These are phyloP conservation scores for Blastobotrys chiropterorum DNA, from an alignment of 805 yeast species.

Conservation along the genomic window DNA sequence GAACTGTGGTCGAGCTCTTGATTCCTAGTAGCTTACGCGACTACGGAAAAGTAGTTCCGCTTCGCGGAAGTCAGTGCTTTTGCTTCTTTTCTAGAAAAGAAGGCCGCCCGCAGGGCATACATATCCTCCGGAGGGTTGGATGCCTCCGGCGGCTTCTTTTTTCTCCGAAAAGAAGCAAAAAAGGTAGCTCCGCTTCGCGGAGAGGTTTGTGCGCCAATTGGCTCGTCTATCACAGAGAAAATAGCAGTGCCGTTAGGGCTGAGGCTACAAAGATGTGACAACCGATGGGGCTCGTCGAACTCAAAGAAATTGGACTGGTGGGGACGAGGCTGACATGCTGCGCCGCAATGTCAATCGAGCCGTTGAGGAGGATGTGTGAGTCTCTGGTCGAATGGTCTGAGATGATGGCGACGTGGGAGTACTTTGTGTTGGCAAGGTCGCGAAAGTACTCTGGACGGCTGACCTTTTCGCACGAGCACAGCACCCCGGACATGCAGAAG, in stretches of 20 bases:
- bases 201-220: too few species aligned
- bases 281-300: background rate
- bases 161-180: too few species aligned
- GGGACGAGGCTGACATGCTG: background rate
- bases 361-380: background rate
- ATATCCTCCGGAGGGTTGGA: too few species aligned
- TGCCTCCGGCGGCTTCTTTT: too few species aligned
- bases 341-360: background rate
- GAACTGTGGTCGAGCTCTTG: too few species aligned
- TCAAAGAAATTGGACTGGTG: background rate
- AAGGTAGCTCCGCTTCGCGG: too few species aligned
- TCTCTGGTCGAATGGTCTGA: background rate
- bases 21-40: too few species aligned
- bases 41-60: too few species aligned
- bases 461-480: background rate
- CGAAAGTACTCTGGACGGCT: conserved; percentile 2
- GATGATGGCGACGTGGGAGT: background rate
- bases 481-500: background rate
- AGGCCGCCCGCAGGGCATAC: too few species aligned
- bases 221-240: too few species aligned
- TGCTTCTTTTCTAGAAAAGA: too few species aligned
- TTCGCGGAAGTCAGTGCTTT: too few species aligned
- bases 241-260: background rate
- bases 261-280: background rate
- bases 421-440: conserved; percentile 3